Evolutionary conservation across 2,329 filamentous ascomycete genomes (phyloP).

Genomic region (Diaporthe australafricana): DNA sequence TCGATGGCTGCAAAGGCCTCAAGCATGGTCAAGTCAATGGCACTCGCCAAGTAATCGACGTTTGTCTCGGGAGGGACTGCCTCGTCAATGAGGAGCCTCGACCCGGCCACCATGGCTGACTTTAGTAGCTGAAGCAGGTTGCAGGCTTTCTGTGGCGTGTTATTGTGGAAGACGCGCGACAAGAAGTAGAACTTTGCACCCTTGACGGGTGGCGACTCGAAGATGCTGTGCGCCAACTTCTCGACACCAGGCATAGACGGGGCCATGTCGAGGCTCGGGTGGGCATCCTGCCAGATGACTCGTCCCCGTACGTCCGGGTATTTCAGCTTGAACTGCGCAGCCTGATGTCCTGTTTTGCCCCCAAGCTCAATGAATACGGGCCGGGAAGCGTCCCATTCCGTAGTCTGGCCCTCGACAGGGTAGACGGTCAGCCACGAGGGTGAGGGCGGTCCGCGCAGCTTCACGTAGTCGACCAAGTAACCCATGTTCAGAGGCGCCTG

Average conservation of each 20-base stretch:
- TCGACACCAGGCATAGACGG: slow-evolving; percentile 1
- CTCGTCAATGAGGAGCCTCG: slow-evolving; percentile 38
- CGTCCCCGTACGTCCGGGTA: slow-evolving; percentile 52
- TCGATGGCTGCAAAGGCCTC: slow-evolving; percentile 38
- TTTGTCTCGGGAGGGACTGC: slow-evolving; percentile 34
- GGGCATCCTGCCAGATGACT: slow-evolving; percentile 59
- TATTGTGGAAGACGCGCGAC: background rate
- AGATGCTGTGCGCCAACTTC: slow-evolving; percentile 12
- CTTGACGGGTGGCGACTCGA: slow-evolving; percentile 50
- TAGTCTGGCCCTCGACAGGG: background rate
- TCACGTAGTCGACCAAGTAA: slow-evolving; percentile 50
- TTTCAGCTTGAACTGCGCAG: slow-evolving; percentile 50
- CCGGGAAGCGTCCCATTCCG: slow-evolving; percentile 41
- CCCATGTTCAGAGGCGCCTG: background rate
- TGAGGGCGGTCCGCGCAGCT: slow-evolving; percentile 43
- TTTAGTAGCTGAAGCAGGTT: slow-evolving; percentile 12
- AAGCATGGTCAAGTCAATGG: slow-evolving; percentile 41
- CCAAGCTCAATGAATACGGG: slow-evolving; percentile 56
- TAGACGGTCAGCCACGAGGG: slow-evolving; percentile 32
- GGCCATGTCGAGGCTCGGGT: slow-evolving; percentile 43
- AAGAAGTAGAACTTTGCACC: background rate
- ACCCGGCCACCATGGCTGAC: slow-evolving; percentile 38
- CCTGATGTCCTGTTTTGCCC: slow-evolving; percentile 54
- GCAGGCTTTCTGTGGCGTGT: background rate
- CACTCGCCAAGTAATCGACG: slow-evolving; percentile 33